Base-by-base conservation (phyloP, 1,284 basidiomycete species). In the Ceratobasidium papillatum region DNA sequence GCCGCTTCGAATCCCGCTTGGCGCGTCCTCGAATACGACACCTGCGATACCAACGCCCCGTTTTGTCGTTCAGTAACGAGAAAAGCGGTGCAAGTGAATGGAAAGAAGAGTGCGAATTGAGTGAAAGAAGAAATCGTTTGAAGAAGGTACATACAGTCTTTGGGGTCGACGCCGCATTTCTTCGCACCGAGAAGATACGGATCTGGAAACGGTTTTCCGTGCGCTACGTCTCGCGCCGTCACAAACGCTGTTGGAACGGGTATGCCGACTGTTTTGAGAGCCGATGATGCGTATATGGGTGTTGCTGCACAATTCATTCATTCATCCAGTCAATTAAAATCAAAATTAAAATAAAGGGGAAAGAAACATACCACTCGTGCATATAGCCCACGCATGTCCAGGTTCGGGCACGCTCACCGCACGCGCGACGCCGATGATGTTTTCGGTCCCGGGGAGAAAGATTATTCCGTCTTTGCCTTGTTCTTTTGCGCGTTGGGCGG, bases 181-280 rank as follows among this genome's bases (percentile, higher is more conserved):
- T 65, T 49, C 14, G 77, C 77, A 1, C 77, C 77, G 19, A 72
- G 47, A 12, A 77, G 52, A 64, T 77, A 77, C 32, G 77, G 77
- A n/a, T 77, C 77, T 5, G 77, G 77, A 38, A 51, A 75, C 8
- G 77, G 77, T 64, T 77, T 77, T 27, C 77, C 77, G 1, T 71
- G 74, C 1, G 66, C 7, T 17, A 75, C 74, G 58, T 74, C 62
- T 4, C 75, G 61, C 9, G 72, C 58, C 8, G 75, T 74, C 27
- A 77, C 76, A 58, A 77, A 76, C 25, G 32, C 65, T 0, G 14
- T 25, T 9, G 76, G 77, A 17, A 62, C 17, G 1, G 65, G 45
- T 25, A 77, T 76, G 25, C 72, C 76, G 36, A 75, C 74, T 12
- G 69, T 52, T 36, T 75, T 27, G 19, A 75, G 52, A 9, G 65